phyloP scores from a whole-genome alignment of 768 basidiomycete species.

The Panaeolus cyanescens region DNA sequence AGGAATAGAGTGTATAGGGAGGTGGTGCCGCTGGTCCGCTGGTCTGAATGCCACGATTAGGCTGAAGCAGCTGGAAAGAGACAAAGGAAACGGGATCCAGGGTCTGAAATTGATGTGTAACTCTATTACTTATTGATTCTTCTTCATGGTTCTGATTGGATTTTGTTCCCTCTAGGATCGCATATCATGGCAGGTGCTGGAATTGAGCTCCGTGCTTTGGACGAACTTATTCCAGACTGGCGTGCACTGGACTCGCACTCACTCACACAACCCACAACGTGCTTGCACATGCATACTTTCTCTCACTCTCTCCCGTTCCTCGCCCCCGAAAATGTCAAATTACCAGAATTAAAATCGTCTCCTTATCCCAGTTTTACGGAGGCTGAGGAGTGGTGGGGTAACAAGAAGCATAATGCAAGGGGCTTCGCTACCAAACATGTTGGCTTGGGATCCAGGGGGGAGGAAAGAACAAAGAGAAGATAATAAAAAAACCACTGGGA shows the following conservation, averaged over 20 bases:
- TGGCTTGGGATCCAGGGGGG: too few relatives aligned
- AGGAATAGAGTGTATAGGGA: slow-evolving; percentile 88
- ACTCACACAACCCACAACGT: slow-evolving; percentile 75
- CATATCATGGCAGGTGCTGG: too few relatives aligned
- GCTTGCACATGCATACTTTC: slow-evolving; percentile 86
- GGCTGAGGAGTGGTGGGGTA: too few relatives aligned
- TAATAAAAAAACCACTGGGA: too few relatives aligned
- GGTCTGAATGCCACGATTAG: slow-evolving; percentile 96
- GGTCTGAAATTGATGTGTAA: slow-evolving; percentile 76
- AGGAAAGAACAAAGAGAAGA: too few relatives aligned
- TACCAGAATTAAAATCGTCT: too few relatives aligned
- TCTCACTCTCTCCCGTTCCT: too few relatives aligned
- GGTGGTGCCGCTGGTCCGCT: slow-evolving; percentile 94
- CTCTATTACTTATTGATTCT: neutral
- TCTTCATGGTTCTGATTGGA: neutral
- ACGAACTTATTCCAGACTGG: slow-evolving; percentile 93
- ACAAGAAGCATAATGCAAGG: too few relatives aligned
- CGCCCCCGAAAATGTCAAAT: too few relatives aligned
- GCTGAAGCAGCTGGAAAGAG: slow-evolving; percentile 87
- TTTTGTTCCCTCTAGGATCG: slow-evolving; percentile 56
- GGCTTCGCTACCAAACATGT: too few relatives aligned
- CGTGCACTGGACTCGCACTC: slow-evolving; percentile 64
- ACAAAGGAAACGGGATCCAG: slow-evolving; percentile 82
- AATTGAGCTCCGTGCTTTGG: slow-evolving; percentile 89
- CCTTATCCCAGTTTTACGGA: too few relatives aligned